Evolutionary conservation across 805 yeast genomes (phyloP).

Genomic region (Monosporozyma solicola): DNA sequence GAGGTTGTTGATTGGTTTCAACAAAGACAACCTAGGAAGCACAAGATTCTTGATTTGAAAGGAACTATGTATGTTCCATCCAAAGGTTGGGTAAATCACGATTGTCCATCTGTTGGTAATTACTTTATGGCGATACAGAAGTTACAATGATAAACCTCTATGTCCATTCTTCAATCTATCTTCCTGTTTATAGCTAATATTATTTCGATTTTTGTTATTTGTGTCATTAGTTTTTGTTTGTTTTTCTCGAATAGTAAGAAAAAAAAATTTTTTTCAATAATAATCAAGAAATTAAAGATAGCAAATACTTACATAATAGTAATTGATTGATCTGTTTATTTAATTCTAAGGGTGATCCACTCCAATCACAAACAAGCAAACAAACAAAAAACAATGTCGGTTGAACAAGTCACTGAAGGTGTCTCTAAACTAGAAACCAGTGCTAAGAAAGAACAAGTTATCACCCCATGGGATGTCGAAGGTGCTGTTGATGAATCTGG

Average conservation of each 20-base stretch:
- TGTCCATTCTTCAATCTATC: neutral
- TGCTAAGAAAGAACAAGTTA: constrained; percentile 39
- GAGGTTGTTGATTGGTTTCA: constrained; percentile 66
- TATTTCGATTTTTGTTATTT: neutral
- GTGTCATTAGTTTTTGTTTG: neutral
- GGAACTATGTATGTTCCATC: constrained; percentile 83
- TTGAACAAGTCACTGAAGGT: constrained; percentile 15
- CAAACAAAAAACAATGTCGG: constrained; percentile 2
- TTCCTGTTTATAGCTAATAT: neutral
- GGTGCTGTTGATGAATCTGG: constrained; percentile 94
- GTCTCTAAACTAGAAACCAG: constrained; percentile 13
- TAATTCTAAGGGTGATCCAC: neutral
- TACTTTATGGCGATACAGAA: constrained; percentile 81
- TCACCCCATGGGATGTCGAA: constrained; percentile 98
- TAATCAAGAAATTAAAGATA: neutral
- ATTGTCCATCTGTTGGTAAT: constrained; percentile 59
- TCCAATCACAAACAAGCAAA: neutral
- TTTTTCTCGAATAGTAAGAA: neutral
- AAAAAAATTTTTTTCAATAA: neutral
- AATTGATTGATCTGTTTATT: neutral
- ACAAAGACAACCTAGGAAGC: constrained; percentile 34
- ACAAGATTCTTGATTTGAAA: constrained; percentile 52
- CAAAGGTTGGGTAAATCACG: constrained; percentile 74
- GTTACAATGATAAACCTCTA: constrained; percentile 12
- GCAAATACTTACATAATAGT: neutral